phyloP scores from a whole-genome alignment of 2,329 filamentous ascomycete species.

The Monilinia laxa region DNA sequence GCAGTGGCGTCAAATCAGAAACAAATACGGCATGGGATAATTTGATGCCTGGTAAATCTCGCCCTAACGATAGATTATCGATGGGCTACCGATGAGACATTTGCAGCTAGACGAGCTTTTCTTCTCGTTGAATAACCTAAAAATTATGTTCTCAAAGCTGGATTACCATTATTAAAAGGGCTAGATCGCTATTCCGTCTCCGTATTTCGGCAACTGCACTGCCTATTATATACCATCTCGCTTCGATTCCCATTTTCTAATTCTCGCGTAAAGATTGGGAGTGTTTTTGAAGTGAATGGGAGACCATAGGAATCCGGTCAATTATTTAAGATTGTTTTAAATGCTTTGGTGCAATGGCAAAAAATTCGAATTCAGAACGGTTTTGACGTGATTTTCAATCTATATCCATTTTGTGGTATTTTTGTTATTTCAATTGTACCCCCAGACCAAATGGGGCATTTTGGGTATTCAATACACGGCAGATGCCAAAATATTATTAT shows the following conservation, averaged over 20 bases:
- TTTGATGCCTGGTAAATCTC: too few relatives aligned
- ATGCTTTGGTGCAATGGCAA: background rate
- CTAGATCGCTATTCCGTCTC: slow-evolving; percentile 19
- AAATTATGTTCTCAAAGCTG: background rate
- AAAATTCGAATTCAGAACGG: background rate
- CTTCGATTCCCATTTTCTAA: background rate
- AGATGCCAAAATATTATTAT: background rate
- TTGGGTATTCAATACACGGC: background rate
- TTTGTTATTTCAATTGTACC: background rate
- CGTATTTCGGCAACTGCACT: slow-evolving; percentile 21
- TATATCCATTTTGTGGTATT: background rate
- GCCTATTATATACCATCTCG: slow-evolving; percentile 3
- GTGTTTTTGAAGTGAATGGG: slow-evolving; percentile 1
- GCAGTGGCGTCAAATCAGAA: too few relatives aligned
- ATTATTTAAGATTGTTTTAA: slow-evolving; percentile 1
- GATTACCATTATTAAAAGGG: background rate
- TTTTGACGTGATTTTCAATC: background rate
- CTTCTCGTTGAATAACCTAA: slow-evolving; percentile 2
- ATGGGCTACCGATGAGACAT: too few relatives aligned
- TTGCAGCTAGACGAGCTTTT: too few relatives aligned
- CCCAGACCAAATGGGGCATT: background rate
- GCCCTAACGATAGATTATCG: too few relatives aligned
- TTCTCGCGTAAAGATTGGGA: slow-evolving; percentile 13
- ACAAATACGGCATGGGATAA: too few relatives aligned
- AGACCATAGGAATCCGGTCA: slow-evolving; percentile 10